Evolutionary conservation across 495 filamentous ascomycete genomes (phyloP).

Genomic region (Darksidea phi): DNA sequence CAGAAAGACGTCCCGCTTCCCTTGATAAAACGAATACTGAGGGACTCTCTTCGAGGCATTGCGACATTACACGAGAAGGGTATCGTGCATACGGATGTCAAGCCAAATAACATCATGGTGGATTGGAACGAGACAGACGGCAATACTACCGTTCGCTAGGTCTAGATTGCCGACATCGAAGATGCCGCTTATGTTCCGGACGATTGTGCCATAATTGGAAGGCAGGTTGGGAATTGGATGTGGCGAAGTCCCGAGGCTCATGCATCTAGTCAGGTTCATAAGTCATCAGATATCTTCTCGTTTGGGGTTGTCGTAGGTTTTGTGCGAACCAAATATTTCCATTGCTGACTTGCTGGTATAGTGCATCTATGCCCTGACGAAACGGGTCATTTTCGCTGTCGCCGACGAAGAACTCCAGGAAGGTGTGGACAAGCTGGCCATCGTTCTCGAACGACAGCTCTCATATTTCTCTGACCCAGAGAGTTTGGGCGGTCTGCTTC

Average conservation of each 20-base stretch:
- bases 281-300: constrained; percentile 48
- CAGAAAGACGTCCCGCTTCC: constrained; percentile 21
- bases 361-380: constrained; percentile 29
- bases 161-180: constrained; percentile 44
- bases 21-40: constrained; percentile 23
- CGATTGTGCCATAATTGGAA: constrained; percentile 39
- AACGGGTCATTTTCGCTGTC: constrained; percentile 32
- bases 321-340: not conserved
- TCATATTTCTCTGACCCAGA: constrained; percentile 27
- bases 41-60: constrained; percentile 26
- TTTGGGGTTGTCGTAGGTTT: constrained; percentile 49
- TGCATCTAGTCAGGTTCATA: constrained; percentile 40
- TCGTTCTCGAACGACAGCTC: constrained; percentile 29
- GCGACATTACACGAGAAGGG: constrained; percentile 20
- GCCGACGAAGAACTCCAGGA: constrained; percentile 25
- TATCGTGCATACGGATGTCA: constrained; percentile 38
- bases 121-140: constrained; percentile 34
- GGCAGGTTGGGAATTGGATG: constrained; percentile 45
- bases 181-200: constrained; percentile 49
- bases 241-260: constrained; percentile 50
- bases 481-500: constrained; percentile 17
- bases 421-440: constrained; percentile 22
- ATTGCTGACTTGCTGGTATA: constrained; percentile 11
- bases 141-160: constrained; percentile 42
- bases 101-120: constrained; percentile 42